Base-by-base conservation (phyloP, 192 early-diverging fungal species). In the Phlyctochytrium arcticum region DNA sequence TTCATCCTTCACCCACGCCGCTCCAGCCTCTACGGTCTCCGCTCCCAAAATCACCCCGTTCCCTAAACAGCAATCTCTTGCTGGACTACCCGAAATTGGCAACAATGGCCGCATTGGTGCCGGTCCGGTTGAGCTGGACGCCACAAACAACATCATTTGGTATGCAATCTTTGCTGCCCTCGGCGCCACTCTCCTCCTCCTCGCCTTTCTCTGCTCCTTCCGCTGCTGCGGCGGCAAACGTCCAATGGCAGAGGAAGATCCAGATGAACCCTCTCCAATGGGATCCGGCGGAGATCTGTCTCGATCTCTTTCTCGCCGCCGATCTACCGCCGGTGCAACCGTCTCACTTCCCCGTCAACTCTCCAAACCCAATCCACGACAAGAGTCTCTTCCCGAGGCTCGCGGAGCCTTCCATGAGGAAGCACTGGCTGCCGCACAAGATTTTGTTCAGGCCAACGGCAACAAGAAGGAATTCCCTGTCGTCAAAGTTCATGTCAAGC, bases 391-490 rank as follows among this genome's bases (percentile, higher is more conserved):
- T 4, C 24, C 57, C 19, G 37, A 3, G 19, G 54, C 61, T 23
- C n/a, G n/a, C n/a, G n/a, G n/a, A n/a, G 23, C 42, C 19, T 44
- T 44, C 15, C 15, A 44, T 44, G 42, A 44, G 42, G 21, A n/a
- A 21, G 42, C 15, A 44, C 5, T 53, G 8, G 44, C 42, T 4
- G 35, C 65, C 29, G 65, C 57, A 12, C 24, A 47, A 9, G 47
- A 48, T 17, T 73, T 70, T 48, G 37, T 73, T 31, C 12, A n/a
- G 12, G 68, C 71, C 12, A 74, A 77, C 54, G 34, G 36, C 53
- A 60, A 63, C n/a, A 19, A 24, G 10, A 62, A 64, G 42, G 66
- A 73, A 34, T 77, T 77, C 46, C 71, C 65, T 4, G 75, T 77
- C 23, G 39, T 58, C 35, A 5, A 48, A 35, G 64, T 48, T 44